Conservation (phyloP, 176 grass and related monocot species). For the Dendrocalamus sinicus region DNA sequence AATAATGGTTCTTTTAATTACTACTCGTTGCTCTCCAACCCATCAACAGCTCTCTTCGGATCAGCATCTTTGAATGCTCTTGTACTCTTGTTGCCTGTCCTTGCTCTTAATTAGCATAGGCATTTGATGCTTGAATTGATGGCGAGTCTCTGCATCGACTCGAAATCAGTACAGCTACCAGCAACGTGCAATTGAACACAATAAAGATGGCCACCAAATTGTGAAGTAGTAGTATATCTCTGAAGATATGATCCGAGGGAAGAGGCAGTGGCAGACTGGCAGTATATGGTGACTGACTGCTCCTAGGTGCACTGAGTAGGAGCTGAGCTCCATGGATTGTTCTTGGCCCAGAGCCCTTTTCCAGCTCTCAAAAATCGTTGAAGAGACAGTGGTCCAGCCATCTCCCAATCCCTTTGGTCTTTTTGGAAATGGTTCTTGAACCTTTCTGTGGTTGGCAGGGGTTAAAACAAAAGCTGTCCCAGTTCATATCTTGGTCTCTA, state of each 20-base stretch:
- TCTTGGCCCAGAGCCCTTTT: constrained; percentile 41
- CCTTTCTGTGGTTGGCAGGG: constrained; percentile 44
- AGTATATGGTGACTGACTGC: constrained; percentile 5
- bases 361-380: constrained; percentile 35
- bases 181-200: not conserved
- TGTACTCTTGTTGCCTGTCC: constrained; percentile 38
- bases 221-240: constrained; percentile 3
- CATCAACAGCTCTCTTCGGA: constrained; percentile 40
- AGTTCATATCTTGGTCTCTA: constrained; percentile 41
- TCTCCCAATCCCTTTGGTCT: constrained; percentile 5
- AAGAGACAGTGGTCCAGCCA: constrained; percentile 45
- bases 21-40: not conserved
- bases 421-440: constrained; percentile 42
- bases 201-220: constrained; percentile 32
- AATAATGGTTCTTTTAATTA: not conserved
- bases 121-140: constrained; percentile 45
- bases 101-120: constrained; percentile 26
- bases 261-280: constrained; percentile 35
- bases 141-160: constrained; percentile 32
- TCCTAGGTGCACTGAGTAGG: constrained; percentile 37
- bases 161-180: constrained; percentile 7
- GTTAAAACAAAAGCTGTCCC: constrained; percentile 22
- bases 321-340: constrained; percentile 51
- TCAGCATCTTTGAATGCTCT: constrained; percentile 35
- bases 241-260: constrained; percentile 37